These are phyloP conservation scores for Moricandia arvensis DNA, from an alignment of 345 rosid genomes.

Conservation along the genomic window DNA sequence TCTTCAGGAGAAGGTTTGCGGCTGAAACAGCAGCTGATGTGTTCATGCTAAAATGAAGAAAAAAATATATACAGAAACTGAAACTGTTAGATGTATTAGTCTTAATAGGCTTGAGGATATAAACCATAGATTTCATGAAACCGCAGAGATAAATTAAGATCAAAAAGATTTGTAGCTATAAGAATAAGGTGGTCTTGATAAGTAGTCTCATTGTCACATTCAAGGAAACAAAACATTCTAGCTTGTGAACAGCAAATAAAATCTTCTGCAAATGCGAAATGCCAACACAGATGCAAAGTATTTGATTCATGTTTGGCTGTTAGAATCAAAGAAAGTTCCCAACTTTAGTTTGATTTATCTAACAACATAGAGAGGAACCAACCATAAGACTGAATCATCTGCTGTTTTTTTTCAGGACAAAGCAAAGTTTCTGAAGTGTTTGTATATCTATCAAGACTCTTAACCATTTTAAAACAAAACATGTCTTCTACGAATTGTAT, in stretches of 20 bases:
- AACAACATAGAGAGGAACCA: neutral
- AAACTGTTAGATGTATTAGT: no score
- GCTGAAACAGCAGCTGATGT: slow-evolving; percentile 65
- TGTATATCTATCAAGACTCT: neutral
- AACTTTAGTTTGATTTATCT: neutral
- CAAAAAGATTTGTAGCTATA: neutral
- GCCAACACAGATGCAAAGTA: neutral
- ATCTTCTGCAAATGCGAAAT: neutral
- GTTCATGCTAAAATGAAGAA: slow-evolving; percentile 49
- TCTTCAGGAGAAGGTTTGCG: slow-evolving; percentile 59
- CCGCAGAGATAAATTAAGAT: neutral
- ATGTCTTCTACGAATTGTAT: neutral
- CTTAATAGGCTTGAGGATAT: no score
- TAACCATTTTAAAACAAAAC: no score
- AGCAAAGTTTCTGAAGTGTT: no score
- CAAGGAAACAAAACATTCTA: neutral
- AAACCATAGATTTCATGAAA: no score
- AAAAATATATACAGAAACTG: slow-evolving; percentile 1
- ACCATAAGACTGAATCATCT: no score
- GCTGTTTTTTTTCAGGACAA: neutral
- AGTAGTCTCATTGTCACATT: neutral
- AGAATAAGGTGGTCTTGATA: neutral
- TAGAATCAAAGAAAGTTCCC: neutral
- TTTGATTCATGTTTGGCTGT: neutral
- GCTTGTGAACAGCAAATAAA: neutral